Percentiles rank a stretch among this genome's conserved stretches.
Conservation (phyloP, 768 basidiomycete genomes). For the Flagelloscypha sp. region DNA sequence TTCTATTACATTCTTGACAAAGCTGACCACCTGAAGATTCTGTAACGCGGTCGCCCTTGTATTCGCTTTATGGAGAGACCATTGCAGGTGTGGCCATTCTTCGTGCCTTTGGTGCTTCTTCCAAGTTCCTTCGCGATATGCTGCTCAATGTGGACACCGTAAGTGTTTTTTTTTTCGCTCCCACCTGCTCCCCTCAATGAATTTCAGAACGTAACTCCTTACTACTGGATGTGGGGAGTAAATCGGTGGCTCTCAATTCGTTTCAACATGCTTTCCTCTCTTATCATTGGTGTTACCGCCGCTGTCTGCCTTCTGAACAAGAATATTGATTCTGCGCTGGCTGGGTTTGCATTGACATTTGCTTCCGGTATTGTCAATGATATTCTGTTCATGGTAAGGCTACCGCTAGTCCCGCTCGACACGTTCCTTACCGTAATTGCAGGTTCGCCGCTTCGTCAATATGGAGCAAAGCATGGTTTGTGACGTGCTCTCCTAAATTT, state of each 20-base stretch:
- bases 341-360: conserved; percentile 83
- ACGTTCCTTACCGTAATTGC: conserved; percentile 4
- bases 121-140: conserved; percentile 83
- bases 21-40: conserved; percentile 25
- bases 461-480: conserved; percentile 88
- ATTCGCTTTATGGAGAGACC: conserved; percentile 40
- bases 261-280: conserved; percentile 73
- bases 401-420: neutral
- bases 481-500: conserved; percentile 2
- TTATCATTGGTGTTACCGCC: conserved; percentile 66
- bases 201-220: conserved; percentile 54
- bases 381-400: conserved; percentile 53
- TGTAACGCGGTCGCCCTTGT: conserved; percentile 39
- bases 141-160: conserved; percentile 75
- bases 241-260: conserved; percentile 88
- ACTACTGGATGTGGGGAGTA: conserved; percentile 92
- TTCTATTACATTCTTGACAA: neutral
- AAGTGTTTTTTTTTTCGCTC: conserved; percentile 16
- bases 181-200: conserved; percentile 3
- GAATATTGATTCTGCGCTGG: conserved; percentile 68
- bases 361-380: conserved; percentile 69
- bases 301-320: conserved; percentile 60
- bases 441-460: conserved; percentile 75
- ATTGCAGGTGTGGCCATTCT: conserved; percentile 46
- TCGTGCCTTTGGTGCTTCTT: conserved; percentile 82